Percentiles rank a stretch among this genome's conserved stretches.
These are phyloP conservation scores for Breynia disticha DNA, from an alignment of 441 rosid genomes.

Conservation along the genomic window DNA sequence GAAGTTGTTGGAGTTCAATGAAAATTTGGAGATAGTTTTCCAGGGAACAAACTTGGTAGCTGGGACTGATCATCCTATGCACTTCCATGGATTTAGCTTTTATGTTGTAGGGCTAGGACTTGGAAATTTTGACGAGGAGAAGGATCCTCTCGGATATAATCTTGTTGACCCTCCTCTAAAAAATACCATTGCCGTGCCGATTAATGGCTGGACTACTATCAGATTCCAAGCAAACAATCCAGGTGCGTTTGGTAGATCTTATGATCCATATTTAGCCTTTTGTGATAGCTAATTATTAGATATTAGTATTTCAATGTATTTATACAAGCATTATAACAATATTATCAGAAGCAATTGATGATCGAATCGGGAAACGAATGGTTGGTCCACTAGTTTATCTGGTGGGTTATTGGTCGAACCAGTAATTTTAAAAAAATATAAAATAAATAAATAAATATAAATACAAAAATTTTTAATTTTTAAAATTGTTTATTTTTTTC, in stretches of 20 bases:
- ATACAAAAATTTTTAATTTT: too few species aligned
- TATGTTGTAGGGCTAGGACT: constrained; percentile 35
- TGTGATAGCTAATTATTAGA: too few species aligned
- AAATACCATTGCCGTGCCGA: constrained; percentile 34
- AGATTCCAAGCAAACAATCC: constrained; percentile 42
- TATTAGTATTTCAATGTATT: background rate
- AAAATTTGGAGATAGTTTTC: constrained; percentile 35
- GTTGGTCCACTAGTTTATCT: too few species aligned
- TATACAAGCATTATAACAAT: too few species aligned
- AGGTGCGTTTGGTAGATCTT: too few species aligned
- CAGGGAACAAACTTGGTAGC: constrained; percentile 31
- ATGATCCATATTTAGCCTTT: too few species aligned
- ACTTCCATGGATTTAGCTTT: constrained; percentile 43
- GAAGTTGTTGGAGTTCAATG: constrained; percentile 20
- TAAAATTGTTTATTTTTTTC: too few species aligned
- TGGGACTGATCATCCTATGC: constrained; percentile 41
- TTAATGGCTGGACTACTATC: constrained; percentile 36
- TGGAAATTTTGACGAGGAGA: constrained; percentile 28
- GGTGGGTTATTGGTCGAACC: too few species aligned
- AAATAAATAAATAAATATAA: too few species aligned
- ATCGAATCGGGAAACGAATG: too few species aligned
- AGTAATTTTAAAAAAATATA: too few species aligned
- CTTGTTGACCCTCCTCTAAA: constrained; percentile 41
- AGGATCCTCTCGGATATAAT: constrained; percentile 22
- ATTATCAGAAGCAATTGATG: too few species aligned